Base-by-base conservation (phyloP, 768 basidiomycete genomes). In the Lenzites betulinus region DNA sequence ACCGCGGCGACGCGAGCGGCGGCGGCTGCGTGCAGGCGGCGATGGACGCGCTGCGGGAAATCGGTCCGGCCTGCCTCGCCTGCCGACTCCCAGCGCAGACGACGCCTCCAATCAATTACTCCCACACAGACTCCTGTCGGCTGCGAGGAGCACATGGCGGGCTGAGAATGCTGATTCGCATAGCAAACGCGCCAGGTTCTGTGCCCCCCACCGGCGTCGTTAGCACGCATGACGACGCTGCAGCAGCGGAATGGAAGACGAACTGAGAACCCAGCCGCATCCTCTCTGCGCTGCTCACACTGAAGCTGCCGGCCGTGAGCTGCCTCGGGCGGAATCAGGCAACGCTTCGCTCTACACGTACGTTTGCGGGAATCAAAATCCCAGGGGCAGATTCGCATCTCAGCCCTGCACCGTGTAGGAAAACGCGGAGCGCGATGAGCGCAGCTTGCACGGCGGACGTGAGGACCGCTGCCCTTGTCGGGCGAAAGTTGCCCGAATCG, bases 161-260 rank as follows among this genome's bases (percentile, higher is more conserved):
- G 51, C 58, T 59, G 58, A 52, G 58, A 59, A 59, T 53, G 58
- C 30, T 41, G 58, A 59, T 53, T 53, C 51, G 58, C 58, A 43
- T 41, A 53, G 43, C 58, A 12, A 5, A 38, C 57, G 30, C 49
- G 39, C 26, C 42, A 6, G n/a, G 20, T 25, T n/a, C 43, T 12
- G 22, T 4, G 9, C 22, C 8, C 18, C 15, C 38, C 38, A 39
- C 4, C 38, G 11, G 38, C 49, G 42, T 36, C 18, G 49, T 36
- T 49, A 51, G 49, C 43, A 43, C 28, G 20, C 16, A 59, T 36
- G 42, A 26, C 50, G 26, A 52, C 48, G 35, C n/a, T 22, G 49
- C 30, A 18, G 12, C 30, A 22, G 13, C 39, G 36, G 28, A 53
- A 47, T 28, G 51, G 57, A 52, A 59, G 44, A 22, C 33, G 58